These are phyloP conservation scores for Epichloe baconii DNA, from an alignment of 2,329 filamentous ascomycete species.

Conservation along the genomic window DNA sequence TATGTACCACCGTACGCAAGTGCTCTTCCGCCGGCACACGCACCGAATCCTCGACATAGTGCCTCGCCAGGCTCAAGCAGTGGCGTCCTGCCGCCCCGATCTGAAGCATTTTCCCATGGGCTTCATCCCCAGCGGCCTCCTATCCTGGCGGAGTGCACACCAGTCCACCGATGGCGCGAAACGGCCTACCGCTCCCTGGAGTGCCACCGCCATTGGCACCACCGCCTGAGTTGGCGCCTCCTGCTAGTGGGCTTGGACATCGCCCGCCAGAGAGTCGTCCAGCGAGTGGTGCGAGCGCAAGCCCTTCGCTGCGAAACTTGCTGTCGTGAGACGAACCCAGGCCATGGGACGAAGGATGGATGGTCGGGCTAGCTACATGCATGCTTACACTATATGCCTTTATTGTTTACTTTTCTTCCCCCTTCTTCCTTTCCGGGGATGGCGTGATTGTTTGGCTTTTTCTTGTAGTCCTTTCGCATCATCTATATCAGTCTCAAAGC, in stretches of 20 bases:
- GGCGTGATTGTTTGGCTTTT: not conserved
- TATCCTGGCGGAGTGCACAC: conserved; percentile 29
- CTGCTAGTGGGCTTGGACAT: conserved; percentile 13
- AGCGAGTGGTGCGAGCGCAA: conserved; percentile 59
- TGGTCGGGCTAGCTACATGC: not conserved
- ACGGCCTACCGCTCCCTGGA: conserved; percentile 18
- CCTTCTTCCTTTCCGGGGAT: not conserved
- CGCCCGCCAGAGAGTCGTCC: conserved; percentile 30
- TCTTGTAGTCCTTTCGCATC: not conserved
- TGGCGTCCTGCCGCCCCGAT: conserved; percentile 19
- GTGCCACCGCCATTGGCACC: conserved; percentile 10
- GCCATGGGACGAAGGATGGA: too few species aligned
- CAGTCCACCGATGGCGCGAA: conserved; percentile 32
- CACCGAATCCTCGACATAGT: conserved; percentile 13
- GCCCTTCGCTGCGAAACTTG: conserved; percentile 61
- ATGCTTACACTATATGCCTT: not conserved
- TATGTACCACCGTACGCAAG: conserved; percentile 25
- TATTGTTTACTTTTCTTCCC: not conserved
- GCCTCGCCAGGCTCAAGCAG: conserved; percentile 21
- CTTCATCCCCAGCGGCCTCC: conserved; percentile 26
- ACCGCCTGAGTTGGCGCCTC: conserved; percentile 14
- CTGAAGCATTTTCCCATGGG: conserved; percentile 26
- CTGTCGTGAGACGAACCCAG: conserved; percentile 36
- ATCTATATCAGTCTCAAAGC: not conserved
- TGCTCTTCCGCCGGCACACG: conserved; percentile 13